Evolutionary conservation across 2,329 filamentous ascomycete species (phyloP).

Genomic region (Aspergillus persii): DNA sequence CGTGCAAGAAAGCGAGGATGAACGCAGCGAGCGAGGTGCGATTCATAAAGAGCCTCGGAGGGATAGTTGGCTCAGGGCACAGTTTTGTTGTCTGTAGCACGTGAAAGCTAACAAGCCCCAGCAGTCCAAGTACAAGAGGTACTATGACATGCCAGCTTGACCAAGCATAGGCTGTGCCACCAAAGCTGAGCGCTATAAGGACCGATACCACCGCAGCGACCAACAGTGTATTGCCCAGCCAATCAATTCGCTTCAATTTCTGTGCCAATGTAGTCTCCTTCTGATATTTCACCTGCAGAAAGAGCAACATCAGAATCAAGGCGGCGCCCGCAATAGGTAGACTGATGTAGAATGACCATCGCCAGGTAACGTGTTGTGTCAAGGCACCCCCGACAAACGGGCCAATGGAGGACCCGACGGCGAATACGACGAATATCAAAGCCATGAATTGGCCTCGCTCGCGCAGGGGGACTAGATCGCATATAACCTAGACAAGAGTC

Average conservation of each 20-base stretch:
- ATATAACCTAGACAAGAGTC: slow-evolving; percentile 22
- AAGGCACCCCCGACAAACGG: slow-evolving; percentile 41
- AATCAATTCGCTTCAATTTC: slow-evolving; percentile 26
- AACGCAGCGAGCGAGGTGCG: background rate
- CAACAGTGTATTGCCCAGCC: slow-evolving; percentile 28
- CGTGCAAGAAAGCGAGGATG: background rate
- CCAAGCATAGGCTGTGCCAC: slow-evolving; percentile 31
- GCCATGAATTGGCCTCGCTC: slow-evolving; percentile 30
- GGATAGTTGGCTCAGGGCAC: slow-evolving; percentile 38
- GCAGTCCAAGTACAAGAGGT: slow-evolving; percentile 20
- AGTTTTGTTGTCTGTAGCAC: slow-evolving; percentile 18
- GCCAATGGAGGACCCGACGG: slow-evolving; percentile 46
- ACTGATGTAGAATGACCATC: slow-evolving; percentile 34
- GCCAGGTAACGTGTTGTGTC: slow-evolving; percentile 22
- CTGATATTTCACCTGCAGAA: slow-evolving; percentile 19
- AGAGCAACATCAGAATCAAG: slow-evolving; percentile 22
- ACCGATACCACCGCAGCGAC: slow-evolving; percentile 26
- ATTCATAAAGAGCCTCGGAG: slow-evolving; percentile 12
- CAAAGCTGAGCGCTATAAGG: slow-evolving; percentile 32
- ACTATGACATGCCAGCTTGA: slow-evolving; percentile 27
- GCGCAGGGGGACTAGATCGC: slow-evolving; percentile 46
- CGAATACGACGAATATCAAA: slow-evolving; percentile 18
- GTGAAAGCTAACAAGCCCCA: slow-evolving; percentile 25
- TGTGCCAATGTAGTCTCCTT: background rate
- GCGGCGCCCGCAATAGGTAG: slow-evolving; percentile 25